Evolutionary conservation across 257 asterid species (phyloP).

Genomic region (Penstemon eatonii): DNA sequence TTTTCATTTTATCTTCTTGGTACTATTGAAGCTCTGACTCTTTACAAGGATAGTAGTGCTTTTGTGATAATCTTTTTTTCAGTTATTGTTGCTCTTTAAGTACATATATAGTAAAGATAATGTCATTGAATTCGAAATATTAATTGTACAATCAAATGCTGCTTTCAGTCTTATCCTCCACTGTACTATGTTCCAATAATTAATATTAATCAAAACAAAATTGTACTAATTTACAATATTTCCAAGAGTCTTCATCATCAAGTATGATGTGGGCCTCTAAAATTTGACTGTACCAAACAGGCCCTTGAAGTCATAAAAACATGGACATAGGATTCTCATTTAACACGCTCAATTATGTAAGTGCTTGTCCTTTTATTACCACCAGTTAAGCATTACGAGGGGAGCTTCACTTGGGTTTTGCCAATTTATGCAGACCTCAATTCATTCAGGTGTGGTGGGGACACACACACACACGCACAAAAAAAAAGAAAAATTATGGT

Average conservation of each 20-base stretch:
- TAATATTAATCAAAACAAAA: not conserved
- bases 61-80: not conserved
- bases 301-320: slow-evolving; percentile 36
- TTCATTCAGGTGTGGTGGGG: slow-evolving; percentile 17
- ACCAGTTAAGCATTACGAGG: slow-evolving; percentile 38
- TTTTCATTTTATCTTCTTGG: too few species aligned
- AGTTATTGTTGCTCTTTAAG: not conserved
- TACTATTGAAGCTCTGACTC: too few species aligned
- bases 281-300: slow-evolving; percentile 12
- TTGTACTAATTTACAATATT: not conserved
- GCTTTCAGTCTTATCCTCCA: not conserved
- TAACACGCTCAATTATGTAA: slow-evolving; percentile 40
- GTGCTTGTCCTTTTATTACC: slow-evolving; percentile 42
- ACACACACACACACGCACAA: not conserved
- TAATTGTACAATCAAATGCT: not conserved
- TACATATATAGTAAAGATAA: not conserved
- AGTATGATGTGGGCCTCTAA: slow-evolving; percentile 31
- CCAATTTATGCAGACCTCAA: not conserved
- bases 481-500: not conserved
- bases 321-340: slow-evolving; percentile 64
- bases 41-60: too few species aligned
- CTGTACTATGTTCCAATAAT: not conserved
- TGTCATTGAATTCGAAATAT: not conserved
- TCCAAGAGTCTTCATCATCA: not conserved
- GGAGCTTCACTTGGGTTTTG: slow-evolving; percentile 29